phyloP scores from a whole-genome alignment of 176 grass and related monocot genomes.

The Triticum urartu region DNA sequence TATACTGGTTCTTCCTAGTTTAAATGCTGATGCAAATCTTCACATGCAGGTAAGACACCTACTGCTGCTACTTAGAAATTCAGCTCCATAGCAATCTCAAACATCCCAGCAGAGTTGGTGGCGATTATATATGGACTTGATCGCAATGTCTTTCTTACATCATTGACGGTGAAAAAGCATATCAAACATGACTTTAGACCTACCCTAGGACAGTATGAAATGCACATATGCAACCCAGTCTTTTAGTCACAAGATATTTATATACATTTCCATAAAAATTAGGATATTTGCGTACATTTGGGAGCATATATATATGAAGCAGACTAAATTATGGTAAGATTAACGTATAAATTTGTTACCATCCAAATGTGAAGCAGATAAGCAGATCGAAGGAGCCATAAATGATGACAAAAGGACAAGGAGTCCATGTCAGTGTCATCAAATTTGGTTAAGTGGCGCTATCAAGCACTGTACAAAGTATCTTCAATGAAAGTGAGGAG shows the following conservation, averaged over 20 bases:
- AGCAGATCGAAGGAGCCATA: neutral
- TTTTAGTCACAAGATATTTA: neutral
- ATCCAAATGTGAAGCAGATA: neutral
- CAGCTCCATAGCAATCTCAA: too few species aligned
- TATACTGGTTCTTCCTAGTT: too few species aligned
- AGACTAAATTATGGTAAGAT: neutral
- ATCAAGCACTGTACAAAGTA: neutral
- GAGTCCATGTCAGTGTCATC: slow-evolving; percentile 2
- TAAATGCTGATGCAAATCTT: too few species aligned
- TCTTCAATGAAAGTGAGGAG: neutral
- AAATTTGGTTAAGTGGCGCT: neutral
- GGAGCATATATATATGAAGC: neutral
- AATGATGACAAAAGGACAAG: neutral
- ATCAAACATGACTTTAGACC: neutral
- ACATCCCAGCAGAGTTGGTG: too few species aligned
- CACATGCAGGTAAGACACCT: too few species aligned
- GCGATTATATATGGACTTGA: too few species aligned
- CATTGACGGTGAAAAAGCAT: too few species aligned
- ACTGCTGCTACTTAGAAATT: too few species aligned
- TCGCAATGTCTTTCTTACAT: too few species aligned
- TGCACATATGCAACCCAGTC: neutral
- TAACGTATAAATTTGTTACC: neutral
- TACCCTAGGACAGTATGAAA: neutral
- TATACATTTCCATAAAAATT: too few species aligned
- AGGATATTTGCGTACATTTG: neutral